Evolutionary conservation across 1,284 basidiomycete genomes (phyloP), one percentile per base, ranked within the genome.

Genomic region (Trametes versicolor): DNA sequence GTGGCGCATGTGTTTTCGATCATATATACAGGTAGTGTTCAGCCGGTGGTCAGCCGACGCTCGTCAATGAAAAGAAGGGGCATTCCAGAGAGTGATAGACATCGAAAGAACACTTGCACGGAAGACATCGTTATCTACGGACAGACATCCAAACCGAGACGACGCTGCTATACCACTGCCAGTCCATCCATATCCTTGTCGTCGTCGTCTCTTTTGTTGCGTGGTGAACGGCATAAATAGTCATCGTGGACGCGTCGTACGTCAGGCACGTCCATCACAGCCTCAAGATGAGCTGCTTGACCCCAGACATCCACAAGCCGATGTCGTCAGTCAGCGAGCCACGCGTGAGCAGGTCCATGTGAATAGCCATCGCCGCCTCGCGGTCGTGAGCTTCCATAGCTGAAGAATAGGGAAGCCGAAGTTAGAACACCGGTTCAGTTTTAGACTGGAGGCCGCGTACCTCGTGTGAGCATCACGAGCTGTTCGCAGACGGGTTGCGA

Each of bases 271-370:
- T 9, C 27, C 23, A 23, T 73, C 71, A 82, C 69, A 93, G 71
- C 70, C 85, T 83, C 81, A 88, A 81, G 73, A 93, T 91, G 71
- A 96, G 79, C 77, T 95, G 93, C 78, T 95, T 96, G 62, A 96
- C 80, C 19, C 91, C 93, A 19, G 93, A 89, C 88, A 94, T 95
- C 94, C 93, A 96, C 67, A 94, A 74, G 9, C 88, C 91, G 76
- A 95, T 93, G 71, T 95, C 93, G 58, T 94, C 92, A 37, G 90
- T 91, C 65, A 87, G 84, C 58, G 90, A 90, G 23, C 90, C 91
- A 53, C 83, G 81, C 2, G 92, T 95, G 57, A 96, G 81, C 29
- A 96, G 79, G 58, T 95, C 91, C 56, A 94, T 88, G 73, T 96
- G 94, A 65, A 95, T 87, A 2, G 87, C 83, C 71, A 95, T 76